These are phyloP conservation scores for Bipolaris victoriae DNA, from an alignment of 2,329 filamentous ascomycete genomes.

Conservation along the genomic window DNA sequence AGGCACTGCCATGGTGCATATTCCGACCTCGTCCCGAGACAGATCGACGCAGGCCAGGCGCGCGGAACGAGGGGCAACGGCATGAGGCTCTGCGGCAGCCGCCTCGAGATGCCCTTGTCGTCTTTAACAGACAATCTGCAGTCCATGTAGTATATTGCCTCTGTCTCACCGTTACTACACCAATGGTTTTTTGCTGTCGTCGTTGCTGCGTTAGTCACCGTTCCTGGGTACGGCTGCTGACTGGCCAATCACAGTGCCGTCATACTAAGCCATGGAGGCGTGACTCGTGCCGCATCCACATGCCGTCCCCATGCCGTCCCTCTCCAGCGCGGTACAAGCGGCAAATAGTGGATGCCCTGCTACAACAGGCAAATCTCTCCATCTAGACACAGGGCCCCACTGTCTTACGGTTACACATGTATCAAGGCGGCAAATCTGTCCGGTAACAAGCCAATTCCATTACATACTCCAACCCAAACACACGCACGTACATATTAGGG, in stretches of 20 bases:
- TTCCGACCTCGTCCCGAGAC: conserved; percentile 18
- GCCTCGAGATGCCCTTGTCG: conserved; percentile 6
- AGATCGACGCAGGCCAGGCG: conserved; percentile 24
- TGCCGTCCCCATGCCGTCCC: conserved; percentile 20
- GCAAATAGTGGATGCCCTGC: conserved; percentile 13
- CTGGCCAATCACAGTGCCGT: conserved; percentile 6
- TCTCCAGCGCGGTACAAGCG: conserved; percentile 13
- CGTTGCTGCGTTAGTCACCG: not conserved
- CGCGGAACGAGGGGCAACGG: conserved; percentile 20
- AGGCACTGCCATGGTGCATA: conserved; percentile 15
- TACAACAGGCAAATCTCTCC: not conserved
- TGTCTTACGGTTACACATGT: not conserved
- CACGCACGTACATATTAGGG: not conserved
- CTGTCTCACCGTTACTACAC: not conserved
- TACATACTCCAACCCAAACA: not conserved
- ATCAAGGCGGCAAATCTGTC: not conserved
- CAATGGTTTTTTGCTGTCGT: not conserved
- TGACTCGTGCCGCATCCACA: conserved; percentile 20
- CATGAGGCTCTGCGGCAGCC: conserved; percentile 24
- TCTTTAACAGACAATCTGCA: not conserved
- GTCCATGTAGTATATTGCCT: not conserved
- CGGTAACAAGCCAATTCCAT: conserved; percentile 7
- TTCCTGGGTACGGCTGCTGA: not conserved
- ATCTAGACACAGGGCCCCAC: conserved; percentile 2
- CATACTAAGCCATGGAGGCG: conserved; percentile 18